Percentiles rank a stretch among this genome's conserved stretches.
phyloP scores from a whole-genome alignment of 352 stramenopile species.

The Pythium aphanidermatum region DNA sequence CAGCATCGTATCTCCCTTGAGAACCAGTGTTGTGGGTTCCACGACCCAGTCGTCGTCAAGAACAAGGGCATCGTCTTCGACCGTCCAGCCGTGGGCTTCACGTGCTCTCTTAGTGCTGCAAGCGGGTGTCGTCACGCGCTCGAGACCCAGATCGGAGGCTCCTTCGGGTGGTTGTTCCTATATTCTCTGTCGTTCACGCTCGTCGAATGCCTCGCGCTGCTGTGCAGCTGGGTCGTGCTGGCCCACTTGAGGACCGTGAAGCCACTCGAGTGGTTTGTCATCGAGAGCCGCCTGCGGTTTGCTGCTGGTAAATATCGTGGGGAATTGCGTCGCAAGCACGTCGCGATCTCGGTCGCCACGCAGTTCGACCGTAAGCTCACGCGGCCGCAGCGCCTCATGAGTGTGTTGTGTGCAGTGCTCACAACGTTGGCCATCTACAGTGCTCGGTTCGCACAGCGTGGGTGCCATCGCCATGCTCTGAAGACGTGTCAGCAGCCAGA shows the following conservation, averaged over 20 bases:
- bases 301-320: constrained; percentile 42
- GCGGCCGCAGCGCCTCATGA: constrained; percentile 42
- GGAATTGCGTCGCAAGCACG: constrained; percentile 33
- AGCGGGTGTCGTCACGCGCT: constrained; percentile 17
- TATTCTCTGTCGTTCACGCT: constrained; percentile 8
- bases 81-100: constrained; percentile 12
- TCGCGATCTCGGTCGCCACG: constrained; percentile 39
- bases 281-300: constrained; percentile 40
- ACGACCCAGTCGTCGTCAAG: constrained; percentile 22
- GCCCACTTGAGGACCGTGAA: constrained; percentile 1
- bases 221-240: constrained; percentile 2
- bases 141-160: constrained; percentile 11
- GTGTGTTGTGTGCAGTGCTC: constrained; percentile 34
- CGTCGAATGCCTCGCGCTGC: constrained; percentile 9
- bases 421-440: constrained; percentile 45
- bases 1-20: constrained; percentile 24
- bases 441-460: constrained; percentile 42
- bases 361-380: constrained; percentile 60
- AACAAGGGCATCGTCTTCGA: constrained; percentile 18
- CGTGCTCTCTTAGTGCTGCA: constrained; percentile 12
- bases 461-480: constrained; percentile 51
- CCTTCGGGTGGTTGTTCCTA: constrained; percentile 13
- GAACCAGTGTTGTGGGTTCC: constrained; percentile 27
- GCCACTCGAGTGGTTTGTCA: constrained; percentile 21
- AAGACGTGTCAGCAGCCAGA: constrained; percentile 55